These are phyloP conservation scores for Plasmodium inui DNA, from an alignment of 169 alveolate genomes.

Conservation along the genomic window DNA sequence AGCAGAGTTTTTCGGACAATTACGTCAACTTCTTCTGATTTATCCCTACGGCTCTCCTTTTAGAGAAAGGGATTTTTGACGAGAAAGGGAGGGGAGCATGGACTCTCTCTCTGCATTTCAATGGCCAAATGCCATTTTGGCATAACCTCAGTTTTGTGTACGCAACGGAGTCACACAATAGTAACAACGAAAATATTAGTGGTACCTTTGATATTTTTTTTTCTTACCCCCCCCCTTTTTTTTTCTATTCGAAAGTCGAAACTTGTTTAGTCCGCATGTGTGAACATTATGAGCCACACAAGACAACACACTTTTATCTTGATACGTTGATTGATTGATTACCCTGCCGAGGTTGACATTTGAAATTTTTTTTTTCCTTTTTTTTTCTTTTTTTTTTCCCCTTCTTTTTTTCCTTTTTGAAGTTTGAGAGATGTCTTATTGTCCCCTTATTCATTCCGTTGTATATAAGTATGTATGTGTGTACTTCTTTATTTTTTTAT, in stretches of 20 bases:
- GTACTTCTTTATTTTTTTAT: background rate
- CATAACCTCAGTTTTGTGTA: background rate
- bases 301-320: background rate
- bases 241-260: background rate
- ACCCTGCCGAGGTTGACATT: background rate
- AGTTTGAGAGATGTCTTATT: background rate
- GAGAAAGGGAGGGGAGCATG: background rate
- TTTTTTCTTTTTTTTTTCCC: background rate
- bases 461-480: background rate
- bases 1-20: slow-evolving; percentile 35
- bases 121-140: background rate
- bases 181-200: background rate
- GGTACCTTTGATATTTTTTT: background rate
- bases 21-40: slow-evolving; percentile 52
- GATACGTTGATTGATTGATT: background rate
- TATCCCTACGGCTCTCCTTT: background rate
- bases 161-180: background rate
- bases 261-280: background rate
- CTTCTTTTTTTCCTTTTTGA: background rate
- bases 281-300: background rate
- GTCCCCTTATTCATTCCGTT: background rate
- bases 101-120: background rate
- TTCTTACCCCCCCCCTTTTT: background rate
- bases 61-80: background rate
- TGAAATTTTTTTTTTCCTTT: background rate